Conservation (phyloP, 2,329 filamentous ascomycete genomes). For the Xylaria sp. region DNA sequence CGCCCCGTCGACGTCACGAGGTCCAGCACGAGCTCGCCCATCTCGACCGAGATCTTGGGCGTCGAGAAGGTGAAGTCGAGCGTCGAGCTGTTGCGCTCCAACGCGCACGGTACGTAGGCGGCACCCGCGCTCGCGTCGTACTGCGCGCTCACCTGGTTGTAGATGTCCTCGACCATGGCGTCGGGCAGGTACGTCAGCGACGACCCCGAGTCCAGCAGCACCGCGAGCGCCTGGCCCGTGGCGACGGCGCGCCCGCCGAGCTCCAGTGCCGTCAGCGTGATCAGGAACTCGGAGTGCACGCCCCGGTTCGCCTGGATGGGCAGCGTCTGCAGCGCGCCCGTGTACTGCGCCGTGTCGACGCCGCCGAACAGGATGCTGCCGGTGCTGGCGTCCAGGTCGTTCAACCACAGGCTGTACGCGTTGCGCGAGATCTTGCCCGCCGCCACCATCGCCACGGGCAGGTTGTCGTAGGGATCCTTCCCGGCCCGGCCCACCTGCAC, state of each 20-base stretch:
- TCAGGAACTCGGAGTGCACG: constrained; percentile 66
- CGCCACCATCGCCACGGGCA: constrained; percentile 68
- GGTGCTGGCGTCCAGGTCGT: constrained; percentile 68
- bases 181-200: constrained; percentile 71
- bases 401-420: constrained; percentile 77
- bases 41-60: constrained; percentile 58
- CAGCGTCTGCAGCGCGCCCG: constrained; percentile 67
- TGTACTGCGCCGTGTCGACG: constrained; percentile 69
- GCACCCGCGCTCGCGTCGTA: constrained; percentile 59
- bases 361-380: constrained; percentile 78
- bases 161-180: constrained; percentile 51
- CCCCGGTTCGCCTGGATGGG: constrained; percentile 65
- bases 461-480: constrained; percentile 65
- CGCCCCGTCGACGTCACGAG: constrained; percentile 53
- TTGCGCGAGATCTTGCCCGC: constrained; percentile 67
- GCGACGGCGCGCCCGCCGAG: constrained; percentile 51
- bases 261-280: constrained; percentile 68
- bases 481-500: constrained; percentile 68
- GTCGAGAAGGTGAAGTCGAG: constrained; percentile 62
- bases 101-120: constrained; percentile 67
- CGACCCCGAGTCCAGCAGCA: constrained; percentile 74
- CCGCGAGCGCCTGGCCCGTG: constrained; percentile 60
- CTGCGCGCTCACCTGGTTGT: constrained; percentile 49
- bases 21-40: constrained; percentile 65
- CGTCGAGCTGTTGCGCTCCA: constrained; percentile 48